phyloP scores from a whole-genome alignment of 2,329 filamentous ascomycete species.

The Coniochaeta prunicola region DNA sequence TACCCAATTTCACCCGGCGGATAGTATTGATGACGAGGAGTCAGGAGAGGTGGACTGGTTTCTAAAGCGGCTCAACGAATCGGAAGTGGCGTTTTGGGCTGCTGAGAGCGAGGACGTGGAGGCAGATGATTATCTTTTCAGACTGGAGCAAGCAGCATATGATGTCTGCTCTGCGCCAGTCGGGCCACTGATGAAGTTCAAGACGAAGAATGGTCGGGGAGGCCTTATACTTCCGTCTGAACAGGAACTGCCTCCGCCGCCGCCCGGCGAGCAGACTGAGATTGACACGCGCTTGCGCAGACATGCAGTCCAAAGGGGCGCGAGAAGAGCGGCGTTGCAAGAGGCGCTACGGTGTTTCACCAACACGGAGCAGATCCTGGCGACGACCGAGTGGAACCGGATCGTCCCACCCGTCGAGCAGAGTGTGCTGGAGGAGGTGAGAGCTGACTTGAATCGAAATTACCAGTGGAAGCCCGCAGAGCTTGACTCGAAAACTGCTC shows the following conservation, averaged over 20 bases:
- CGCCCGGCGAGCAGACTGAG: background rate
- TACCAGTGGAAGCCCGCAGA: constrained; percentile 13
- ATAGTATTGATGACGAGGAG: background rate
- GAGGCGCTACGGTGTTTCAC: constrained; percentile 30
- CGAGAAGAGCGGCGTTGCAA: constrained; percentile 37
- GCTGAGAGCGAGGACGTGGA: background rate
- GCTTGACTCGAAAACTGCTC: background rate
- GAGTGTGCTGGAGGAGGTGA: constrained; percentile 15
- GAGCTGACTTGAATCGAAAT: constrained; percentile 9
- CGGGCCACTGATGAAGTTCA: background rate
- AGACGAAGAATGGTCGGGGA: background rate
- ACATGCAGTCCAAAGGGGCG: constrained; percentile 26
- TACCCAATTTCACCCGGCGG: background rate
- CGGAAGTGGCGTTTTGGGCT: background rate
- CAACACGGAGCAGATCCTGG: constrained; percentile 28
- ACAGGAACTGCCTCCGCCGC: background rate
- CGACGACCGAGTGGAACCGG: constrained; percentile 25
- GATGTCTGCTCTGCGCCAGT: constrained; percentile 19
- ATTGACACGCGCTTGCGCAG: background rate
- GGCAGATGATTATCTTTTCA: constrained; percentile 20
- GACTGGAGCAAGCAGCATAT: constrained; percentile 27
- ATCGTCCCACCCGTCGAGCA: constrained; percentile 26
- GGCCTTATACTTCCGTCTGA: constrained; percentile 6
- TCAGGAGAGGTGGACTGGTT: background rate
- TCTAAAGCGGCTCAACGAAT: background rate